Conservation (phyloP, 176 grass and related monocot genomes). For the Carex pumila region DNA sequence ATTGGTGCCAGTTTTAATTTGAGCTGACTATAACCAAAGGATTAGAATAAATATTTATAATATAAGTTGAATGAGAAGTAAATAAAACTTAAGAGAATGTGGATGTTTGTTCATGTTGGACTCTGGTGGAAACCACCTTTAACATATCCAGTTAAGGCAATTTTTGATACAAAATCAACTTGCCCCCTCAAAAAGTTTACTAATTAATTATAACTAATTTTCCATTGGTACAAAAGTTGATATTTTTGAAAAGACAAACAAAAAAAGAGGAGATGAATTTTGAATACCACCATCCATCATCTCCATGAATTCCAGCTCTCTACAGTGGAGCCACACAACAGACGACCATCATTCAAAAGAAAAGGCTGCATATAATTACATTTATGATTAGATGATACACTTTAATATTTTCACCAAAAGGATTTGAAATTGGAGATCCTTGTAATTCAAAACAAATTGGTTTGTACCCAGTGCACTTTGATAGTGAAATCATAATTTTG, state of each 20-base stretch:
- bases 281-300: slow-evolving; percentile 22
- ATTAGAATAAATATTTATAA: too few relatives aligned
- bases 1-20: too few relatives aligned
- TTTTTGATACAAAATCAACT: background rate
- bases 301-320: slow-evolving; percentile 43
- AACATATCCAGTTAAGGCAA: too few relatives aligned
- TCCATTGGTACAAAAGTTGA: too few relatives aligned
- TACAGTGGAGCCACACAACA: slow-evolving; percentile 18
- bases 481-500: too few relatives aligned
- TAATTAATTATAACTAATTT: background rate
- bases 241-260: too few relatives aligned
- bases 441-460: background rate
- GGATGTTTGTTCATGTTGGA: too few relatives aligned
- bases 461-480: background rate
- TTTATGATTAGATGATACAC: background rate
- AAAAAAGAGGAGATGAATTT: too few relatives aligned
- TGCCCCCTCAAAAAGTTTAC: background rate
- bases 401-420: background rate
- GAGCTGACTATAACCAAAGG: too few relatives aligned
- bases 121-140: too few relatives aligned
- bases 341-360: slow-evolving; percentile 14
- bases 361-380: slow-evolving; percentile 12
- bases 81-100: too few relatives aligned
- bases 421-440: background rate
- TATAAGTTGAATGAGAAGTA: too few relatives aligned